Conservation (phyloP, 2,329 filamentous ascomycete genomes). For the Botrytis aclada region DNA sequence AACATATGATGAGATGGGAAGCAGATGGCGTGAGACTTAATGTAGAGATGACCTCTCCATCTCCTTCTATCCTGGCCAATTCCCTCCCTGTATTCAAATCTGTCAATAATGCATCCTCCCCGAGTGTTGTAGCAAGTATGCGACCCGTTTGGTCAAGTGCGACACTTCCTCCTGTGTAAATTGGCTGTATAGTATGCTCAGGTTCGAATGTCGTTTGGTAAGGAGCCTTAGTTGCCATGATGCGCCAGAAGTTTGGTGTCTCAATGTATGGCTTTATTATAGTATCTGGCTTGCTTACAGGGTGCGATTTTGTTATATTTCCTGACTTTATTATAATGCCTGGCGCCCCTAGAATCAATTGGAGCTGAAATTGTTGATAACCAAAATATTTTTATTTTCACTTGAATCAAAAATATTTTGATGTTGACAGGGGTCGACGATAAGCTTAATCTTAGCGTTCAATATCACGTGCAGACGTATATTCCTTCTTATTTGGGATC, state of each 20-base stretch:
- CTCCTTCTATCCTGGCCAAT: conserved; percentile 82
- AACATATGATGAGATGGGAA: conserved; percentile 86
- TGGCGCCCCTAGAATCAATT: background rate
- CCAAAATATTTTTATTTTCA: conserved; percentile 5
- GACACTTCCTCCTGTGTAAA: conserved; percentile 88
- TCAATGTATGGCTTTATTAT: background rate
- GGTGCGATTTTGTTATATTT: background rate
- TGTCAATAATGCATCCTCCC: conserved; percentile 86
- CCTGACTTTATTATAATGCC: background rate
- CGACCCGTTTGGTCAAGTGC: conserved; percentile 77
- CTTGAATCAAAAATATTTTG: conserved; percentile 24
- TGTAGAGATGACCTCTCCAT: conserved; percentile 77
- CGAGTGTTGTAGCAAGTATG: conserved; percentile 83
- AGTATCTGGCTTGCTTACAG: background rate
- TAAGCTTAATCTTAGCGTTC: conserved; percentile 30
- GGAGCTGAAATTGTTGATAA: background rate
- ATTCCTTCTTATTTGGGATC: background rate
- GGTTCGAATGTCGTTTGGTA: conserved; percentile 89
- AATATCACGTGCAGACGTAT: conserved; percentile 1
- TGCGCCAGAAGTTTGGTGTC: conserved; percentile 20
- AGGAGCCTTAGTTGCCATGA: conserved; percentile 60
- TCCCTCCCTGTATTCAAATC: conserved; percentile 79
- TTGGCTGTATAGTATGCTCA: conserved; percentile 78
- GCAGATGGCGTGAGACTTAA: conserved; percentile 78
- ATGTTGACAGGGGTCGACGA: conserved; percentile 20